Conservation (phyloP, 805 yeast species). For the Wickerhamiella allomyrinae region DNA sequence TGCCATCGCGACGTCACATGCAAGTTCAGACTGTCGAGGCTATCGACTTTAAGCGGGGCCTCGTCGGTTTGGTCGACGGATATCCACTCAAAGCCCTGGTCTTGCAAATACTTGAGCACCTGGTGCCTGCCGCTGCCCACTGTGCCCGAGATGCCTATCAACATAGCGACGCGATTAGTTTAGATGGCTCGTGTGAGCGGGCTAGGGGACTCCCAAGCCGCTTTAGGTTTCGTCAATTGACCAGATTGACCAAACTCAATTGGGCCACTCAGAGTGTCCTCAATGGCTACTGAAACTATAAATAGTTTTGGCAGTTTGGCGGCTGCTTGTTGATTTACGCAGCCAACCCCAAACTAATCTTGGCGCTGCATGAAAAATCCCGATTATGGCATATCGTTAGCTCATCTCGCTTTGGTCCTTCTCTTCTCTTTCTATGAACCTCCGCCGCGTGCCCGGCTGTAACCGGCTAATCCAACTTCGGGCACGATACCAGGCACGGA, state of each 20-base stretch:
- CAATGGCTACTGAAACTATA: too few relatives aligned
- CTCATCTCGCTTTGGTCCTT: too few relatives aligned
- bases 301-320: too few relatives aligned
- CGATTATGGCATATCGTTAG: too few relatives aligned
- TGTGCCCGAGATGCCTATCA: constrained; percentile 64
- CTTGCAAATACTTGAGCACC: constrained; percentile 41
- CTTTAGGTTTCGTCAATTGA: too few relatives aligned
- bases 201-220: background rate
- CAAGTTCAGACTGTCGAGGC: constrained; percentile 35
- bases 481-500: background rate
- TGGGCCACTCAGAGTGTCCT: too few relatives aligned
- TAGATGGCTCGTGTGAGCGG: too few relatives aligned
- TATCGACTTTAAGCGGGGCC: background rate
- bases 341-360: too few relatives aligned
- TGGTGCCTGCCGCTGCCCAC: constrained; percentile 52
- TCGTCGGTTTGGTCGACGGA: constrained; percentile 14
- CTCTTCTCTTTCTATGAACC: too few relatives aligned
- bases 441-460: constrained; percentile 1
- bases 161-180: constrained; percentile 32
- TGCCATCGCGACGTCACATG: constrained; percentile 57
- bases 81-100: constrained; percentile 37
- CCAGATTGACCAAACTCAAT: too few relatives aligned
- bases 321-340: too few relatives aligned
- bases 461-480: background rate
- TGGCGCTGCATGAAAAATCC: too few relatives aligned